These are phyloP conservation scores for Podospora pseudopauciseta DNA, from an alignment of 495 filamentous ascomycete species.

Conservation along the genomic window DNA sequence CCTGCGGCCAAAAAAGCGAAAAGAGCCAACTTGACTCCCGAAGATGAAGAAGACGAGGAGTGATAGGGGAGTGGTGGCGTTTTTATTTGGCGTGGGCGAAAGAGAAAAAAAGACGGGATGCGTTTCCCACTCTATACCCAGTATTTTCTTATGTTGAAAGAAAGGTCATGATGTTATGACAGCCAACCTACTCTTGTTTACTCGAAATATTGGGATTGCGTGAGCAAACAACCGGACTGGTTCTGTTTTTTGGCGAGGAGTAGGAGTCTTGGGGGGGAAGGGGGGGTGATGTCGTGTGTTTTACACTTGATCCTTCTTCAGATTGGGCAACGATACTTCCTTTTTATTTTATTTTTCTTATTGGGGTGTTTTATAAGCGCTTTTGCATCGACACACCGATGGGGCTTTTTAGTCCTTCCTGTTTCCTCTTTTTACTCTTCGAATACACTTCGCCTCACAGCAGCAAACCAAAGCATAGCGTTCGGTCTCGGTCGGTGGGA, in stretches of 20 bases:
- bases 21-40: constrained; percentile 37
- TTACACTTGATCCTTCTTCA: constrained; percentile 16
- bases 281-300: constrained; percentile 10
- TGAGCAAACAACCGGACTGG: constrained; percentile 18
- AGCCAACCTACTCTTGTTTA: constrained; percentile 30
- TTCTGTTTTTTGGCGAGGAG: constrained; percentile 28
- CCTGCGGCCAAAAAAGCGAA: constrained; percentile 56
- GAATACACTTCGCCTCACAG: constrained; percentile 38
- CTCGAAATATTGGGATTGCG: constrained; percentile 16
- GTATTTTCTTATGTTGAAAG: constrained; percentile 22
- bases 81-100: background rate
- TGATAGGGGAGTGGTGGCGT: constrained; percentile 41
- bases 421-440: constrained; percentile 18
- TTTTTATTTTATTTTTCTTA: constrained; percentile 16
- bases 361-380: constrained; percentile 5
- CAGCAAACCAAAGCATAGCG: constrained; percentile 32
- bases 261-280: constrained; percentile 17
- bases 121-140: constrained; percentile 27
- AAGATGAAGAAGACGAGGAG: constrained; percentile 53
- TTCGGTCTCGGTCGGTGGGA: constrained; percentile 8
- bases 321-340: constrained; percentile 22
- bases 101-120: constrained; percentile 11
- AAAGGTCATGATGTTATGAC: constrained; percentile 36
- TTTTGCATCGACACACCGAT: constrained; percentile 20
- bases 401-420: constrained; percentile 22